Percentiles rank a stretch among this genome's conserved stretches.
These are phyloP conservation scores for Moesziomyces sp. DNA, from an alignment of 1,284 basidiomycete genomes.

Conservation along the genomic window DNA sequence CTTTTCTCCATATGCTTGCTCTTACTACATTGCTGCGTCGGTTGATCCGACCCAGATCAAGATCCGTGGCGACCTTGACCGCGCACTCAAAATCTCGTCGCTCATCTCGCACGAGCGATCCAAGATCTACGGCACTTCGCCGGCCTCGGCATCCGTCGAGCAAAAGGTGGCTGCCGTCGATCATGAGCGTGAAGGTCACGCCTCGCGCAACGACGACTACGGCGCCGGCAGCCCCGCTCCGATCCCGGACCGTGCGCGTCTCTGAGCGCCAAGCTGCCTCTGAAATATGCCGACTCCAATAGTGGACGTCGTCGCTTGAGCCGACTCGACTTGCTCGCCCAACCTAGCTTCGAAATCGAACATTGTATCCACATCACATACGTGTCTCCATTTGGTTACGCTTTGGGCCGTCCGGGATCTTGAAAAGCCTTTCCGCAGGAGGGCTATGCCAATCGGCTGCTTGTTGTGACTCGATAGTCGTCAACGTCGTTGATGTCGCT, in stretches of 20 bases:
- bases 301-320: too few relatives aligned
- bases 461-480: too few relatives aligned
- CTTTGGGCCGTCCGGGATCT: too few relatives aligned
- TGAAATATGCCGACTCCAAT: too few relatives aligned
- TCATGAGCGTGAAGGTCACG: slow-evolving; percentile 39
- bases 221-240: slow-evolving; percentile 53
- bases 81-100: slow-evolving; percentile 47
- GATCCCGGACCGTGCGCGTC: slow-evolving; percentile 43
- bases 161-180: slow-evolving; percentile 17
- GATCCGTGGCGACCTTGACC: slow-evolving; percentile 60
- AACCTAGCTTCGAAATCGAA: too few relatives aligned
- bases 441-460: too few relatives aligned
- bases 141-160: slow-evolving; percentile 18
- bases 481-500: too few relatives aligned
- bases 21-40: neutral
- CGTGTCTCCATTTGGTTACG: too few relatives aligned
- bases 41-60: slow-evolving; percentile 41
- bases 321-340: too few relatives aligned
- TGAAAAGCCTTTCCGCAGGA: too few relatives aligned
- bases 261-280: slow-evolving; percentile 5
- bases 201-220: slow-evolving; percentile 29
- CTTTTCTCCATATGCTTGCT: neutral
- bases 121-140: slow-evolving; percentile 51
- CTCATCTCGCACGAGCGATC: slow-evolving; percentile 62
- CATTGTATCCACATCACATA: too few relatives aligned